Evolutionary conservation across 345 rosid genomes (phyloP), one percentile per base, ranked within the genome.

Genomic region (Durio zibethinus): DNA sequence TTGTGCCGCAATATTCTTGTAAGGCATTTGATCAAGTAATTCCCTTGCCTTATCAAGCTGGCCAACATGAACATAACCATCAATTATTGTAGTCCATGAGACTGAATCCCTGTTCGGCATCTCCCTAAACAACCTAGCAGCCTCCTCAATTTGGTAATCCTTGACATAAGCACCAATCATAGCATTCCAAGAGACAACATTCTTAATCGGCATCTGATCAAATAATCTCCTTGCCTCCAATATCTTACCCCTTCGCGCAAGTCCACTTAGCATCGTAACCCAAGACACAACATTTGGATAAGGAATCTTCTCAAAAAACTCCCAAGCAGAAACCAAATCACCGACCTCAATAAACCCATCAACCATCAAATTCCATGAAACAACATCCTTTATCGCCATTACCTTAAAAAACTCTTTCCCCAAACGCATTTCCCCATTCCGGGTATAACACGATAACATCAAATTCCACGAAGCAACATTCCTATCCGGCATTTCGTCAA

Each of bases 381-480:
- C 88, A 69, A 84, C 54, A 83, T 89, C 94, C 71, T 87, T 80
- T 16, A 59, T 60, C 15, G 79, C 76, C 79, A 89, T 89, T 85
- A 85, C 84, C 53, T 77, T 85, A 65, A 90, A 88, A 33, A 50
- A 31, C 43, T 33, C 45, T 61, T 23, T 31, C 61, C 75, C 75
- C 75, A 72, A 50, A 52, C 10, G 75, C 61, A 72, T 72, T 72
- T 72, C 11, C 1, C 75, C 45, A 72, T 72, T 72, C 27, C 45
- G 43, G 25, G 75, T 72, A 33, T 72, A 72, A 33, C 75, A 33
- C 3, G 75, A 72, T 52, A 72, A 72, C 75, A 72, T 72, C 61
- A 52, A 31, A 72, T 72, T 72, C 97, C 97, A 94, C 0, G 97
- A 87, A 36, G 87, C 89, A 0, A 88, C 87, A 80, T 90, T 91